Base-by-base conservation (phyloP, 2,329 filamentous ascomycete species). In the Xylaria sp. region DNA sequence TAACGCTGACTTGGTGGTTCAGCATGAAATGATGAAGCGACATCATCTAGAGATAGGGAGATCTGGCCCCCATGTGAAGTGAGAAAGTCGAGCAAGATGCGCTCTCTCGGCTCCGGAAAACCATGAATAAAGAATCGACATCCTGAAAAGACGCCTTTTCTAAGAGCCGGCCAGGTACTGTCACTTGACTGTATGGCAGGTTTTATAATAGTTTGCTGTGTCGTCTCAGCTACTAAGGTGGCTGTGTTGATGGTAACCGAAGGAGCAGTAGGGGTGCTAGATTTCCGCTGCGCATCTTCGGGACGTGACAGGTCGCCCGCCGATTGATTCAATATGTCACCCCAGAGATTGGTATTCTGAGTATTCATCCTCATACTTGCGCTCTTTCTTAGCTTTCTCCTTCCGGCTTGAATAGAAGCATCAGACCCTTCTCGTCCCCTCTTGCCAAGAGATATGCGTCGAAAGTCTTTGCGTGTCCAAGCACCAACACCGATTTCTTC, bases 341-440 rank as follows among this genome's bases (percentile, higher is more conserved):
- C 90, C 94, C 94, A 98, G n/a, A 98, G 84, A 28, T 87, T 88
- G 70, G 94, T 88, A 68, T 89, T 90, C 71, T 97, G 93, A 52
- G 84, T 90, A 61, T 84, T 89, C 33, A 98, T 80, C 74, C 92
- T 94, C 73, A 90, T 88, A 76, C 94, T 97, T 21, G 94, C 91
- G 5, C 92, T 93, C 71, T 94, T 90, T 68, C 95, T 88, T 68
- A 99, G 78, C 78, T 97, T 98, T 68, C 93, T 86, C 65, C 87
- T 87, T 4, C 90, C 88, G 8, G 84, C 83, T 42, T 88, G 85
- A 2, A 75, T 71, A 12, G 76, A 75, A 2, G 77, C 78, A 0
- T 77, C 70, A 11, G 78, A 79, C 0, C 77, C 78, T 1, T 85
- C 84, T 62, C 88, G 82, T 31, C 79, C 73, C 66, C 89, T 81